Conservation (phyloP, 352 stramenopile genomes). For the Phytopythium montanum region DNA sequence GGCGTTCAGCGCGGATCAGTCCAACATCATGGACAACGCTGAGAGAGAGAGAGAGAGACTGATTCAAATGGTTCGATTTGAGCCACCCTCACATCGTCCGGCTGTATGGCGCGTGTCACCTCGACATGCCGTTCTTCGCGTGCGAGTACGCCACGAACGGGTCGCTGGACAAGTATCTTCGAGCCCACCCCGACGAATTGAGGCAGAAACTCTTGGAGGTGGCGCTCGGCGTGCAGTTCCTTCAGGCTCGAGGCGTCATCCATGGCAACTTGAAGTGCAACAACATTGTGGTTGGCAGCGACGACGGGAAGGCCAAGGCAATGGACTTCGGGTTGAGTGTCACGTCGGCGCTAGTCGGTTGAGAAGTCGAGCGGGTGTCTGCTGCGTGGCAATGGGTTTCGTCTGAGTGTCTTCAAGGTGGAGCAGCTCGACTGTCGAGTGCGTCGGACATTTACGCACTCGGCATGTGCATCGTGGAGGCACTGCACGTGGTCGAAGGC, state of each 20-base stretch:
- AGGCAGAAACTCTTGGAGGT: constrained; percentile 22
- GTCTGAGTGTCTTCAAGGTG: constrained; percentile 13
- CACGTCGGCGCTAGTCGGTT: too few species aligned
- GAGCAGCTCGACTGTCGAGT: constrained; percentile 4
- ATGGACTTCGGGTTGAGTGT: constrained; percentile 28
- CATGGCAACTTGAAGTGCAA: constrained; percentile 24
- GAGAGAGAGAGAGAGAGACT: too few species aligned
- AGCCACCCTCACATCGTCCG: constrained; percentile 26
- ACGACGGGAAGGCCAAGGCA: constrained; percentile 21
- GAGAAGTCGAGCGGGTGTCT: constrained; percentile 2
- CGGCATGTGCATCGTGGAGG: constrained; percentile 29
- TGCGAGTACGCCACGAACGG: constrained; percentile 21
- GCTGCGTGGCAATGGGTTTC: constrained; percentile 21
- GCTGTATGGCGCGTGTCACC: constrained; percentile 24
- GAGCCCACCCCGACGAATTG: constrained; percentile 1
- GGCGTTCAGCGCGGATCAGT: too few species aligned
- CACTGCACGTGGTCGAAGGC: constrained; percentile 1
- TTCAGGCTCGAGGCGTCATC: constrained; percentile 16
- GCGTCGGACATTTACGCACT: constrained; percentile 25
- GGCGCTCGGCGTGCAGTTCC: constrained; percentile 18
- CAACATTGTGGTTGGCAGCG: constrained; percentile 27
- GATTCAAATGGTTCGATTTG: not conserved
- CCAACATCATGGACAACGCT: too few species aligned
- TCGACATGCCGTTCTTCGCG: constrained; percentile 23
- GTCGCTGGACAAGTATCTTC: not conserved